Percentiles rank a stretch among this genome's conserved stretches.
These are phyloP conservation scores for Candida coquimbonensis DNA, from an alignment of 805 yeast genomes.

Conservation along the genomic window DNA sequence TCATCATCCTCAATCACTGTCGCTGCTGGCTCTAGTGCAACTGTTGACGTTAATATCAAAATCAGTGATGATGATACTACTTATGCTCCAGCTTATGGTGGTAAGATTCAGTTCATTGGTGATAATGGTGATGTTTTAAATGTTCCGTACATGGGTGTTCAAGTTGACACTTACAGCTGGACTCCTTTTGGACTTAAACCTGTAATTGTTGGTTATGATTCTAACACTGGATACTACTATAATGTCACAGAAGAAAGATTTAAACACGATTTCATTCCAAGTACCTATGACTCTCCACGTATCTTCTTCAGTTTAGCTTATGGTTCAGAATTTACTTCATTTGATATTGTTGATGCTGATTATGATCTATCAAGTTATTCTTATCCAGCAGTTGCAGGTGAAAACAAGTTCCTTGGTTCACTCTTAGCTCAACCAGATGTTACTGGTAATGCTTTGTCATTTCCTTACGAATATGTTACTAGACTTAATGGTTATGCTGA, in stretches of 20 bases:
- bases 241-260: constrained; percentile 2
- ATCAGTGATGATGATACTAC: constrained; percentile 1
- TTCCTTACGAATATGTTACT: constrained; percentile 4
- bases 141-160: constrained; percentile 16
- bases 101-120: constrained; percentile 10
- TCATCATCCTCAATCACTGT: constrained; percentile 3
- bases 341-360: constrained; percentile 12
- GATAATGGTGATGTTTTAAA: constrained; percentile 10
- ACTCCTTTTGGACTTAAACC: constrained; percentile 2
- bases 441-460: background rate
- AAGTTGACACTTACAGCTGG: constrained; percentile 9
- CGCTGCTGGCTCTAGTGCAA: constrained; percentile 9
- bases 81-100: constrained; percentile 7
- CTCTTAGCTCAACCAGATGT: constrained; percentile 1
- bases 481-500: background rate
- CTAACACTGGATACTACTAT: background rate
- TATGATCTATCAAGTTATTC: constrained; percentile 4
- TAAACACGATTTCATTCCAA: background rate
- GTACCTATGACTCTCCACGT: constrained; percentile 1
- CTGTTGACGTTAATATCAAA: constrained; percentile 6
- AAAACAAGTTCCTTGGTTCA: constrained; percentile 7
- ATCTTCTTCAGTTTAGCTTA: constrained; percentile 5
- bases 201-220: constrained; percentile 4
- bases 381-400: constrained; percentile 7
- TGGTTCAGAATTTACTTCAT: constrained; percentile 9